Evolutionary conservation across 441 rosid species (phyloP).

Genomic region (Hypseocharis bilobata): DNA sequence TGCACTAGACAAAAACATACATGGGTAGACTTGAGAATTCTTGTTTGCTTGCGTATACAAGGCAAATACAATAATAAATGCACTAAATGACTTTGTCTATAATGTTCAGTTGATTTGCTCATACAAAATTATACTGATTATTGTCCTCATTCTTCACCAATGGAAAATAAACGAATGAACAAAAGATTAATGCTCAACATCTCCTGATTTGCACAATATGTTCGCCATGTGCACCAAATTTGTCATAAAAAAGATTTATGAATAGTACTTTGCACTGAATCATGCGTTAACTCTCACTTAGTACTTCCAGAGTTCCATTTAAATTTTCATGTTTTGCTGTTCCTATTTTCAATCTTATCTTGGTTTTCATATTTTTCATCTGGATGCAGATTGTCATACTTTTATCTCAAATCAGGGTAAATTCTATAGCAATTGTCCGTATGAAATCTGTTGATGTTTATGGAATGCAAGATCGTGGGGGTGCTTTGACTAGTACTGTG

Average conservation of each 20-base stretch:
- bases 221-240: not conserved
- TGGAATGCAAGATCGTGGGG: constrained; percentile 27
- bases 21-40: not conserved
- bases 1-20: not conserved
- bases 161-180: no score
- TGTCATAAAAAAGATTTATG: not conserved
- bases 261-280: not conserved
- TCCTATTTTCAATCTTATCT: not conserved
- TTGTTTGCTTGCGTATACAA: not conserved
- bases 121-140: not conserved
- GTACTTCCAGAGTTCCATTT: no score
- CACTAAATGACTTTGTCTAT: not conserved
- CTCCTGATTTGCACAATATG: not conserved
- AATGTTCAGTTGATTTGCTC: not conserved
- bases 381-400: constrained; percentile 50
- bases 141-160: not conserved
- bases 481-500: constrained; percentile 38
- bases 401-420: constrained; percentile 66
- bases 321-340: not conserved
- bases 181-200: not conserved
- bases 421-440: constrained; percentile 61
- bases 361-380: constrained; percentile 16
- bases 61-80: not conserved
- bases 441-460: constrained; percentile 46
- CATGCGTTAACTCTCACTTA: no score